Conservation (phyloP, 306 rosid genomes). For the Cucumis cinereus region DNA sequence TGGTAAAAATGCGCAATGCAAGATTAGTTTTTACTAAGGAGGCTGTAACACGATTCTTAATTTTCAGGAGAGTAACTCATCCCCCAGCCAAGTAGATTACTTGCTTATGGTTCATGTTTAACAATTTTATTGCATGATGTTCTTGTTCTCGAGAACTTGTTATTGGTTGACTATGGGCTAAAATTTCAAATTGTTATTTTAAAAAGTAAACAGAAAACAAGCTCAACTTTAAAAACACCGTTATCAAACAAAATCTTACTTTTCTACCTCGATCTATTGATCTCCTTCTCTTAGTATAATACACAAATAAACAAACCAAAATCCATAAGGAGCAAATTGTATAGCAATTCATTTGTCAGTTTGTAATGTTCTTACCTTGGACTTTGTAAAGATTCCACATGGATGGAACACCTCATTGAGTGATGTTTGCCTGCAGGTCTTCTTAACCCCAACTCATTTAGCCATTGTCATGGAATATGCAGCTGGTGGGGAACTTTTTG, state of each 20-base stretch:
- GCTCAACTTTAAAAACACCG: background rate
- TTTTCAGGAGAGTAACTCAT: background rate
- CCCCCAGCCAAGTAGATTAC: background rate
- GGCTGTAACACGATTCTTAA: background rate
- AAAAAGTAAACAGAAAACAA: background rate
- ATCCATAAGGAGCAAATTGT: background rate
- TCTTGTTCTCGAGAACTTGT: background rate
- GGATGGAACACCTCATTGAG: background rate
- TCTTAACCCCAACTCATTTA: constrained; percentile 71
- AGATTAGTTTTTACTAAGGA: background rate
- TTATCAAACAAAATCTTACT: background rate
- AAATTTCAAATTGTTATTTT: background rate
- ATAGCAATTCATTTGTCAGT: background rate
- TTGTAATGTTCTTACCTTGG: background rate
- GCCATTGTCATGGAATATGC: constrained; percentile 95
- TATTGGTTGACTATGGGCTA: background rate
- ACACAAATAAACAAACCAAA: background rate
- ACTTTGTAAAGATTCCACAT: background rate
- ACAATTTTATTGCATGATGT: background rate
- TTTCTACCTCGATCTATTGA: background rate
- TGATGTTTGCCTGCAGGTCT: constrained; percentile 37
- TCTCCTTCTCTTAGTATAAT: background rate
- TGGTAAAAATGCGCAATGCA: background rate
- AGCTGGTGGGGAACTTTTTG: constrained; percentile 89
- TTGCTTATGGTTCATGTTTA: background rate